Percentiles rank a stretch among this genome's conserved stretches.
Conservation (phyloP, 73 alveolate species). For the Breviolum minutum region DNA sequence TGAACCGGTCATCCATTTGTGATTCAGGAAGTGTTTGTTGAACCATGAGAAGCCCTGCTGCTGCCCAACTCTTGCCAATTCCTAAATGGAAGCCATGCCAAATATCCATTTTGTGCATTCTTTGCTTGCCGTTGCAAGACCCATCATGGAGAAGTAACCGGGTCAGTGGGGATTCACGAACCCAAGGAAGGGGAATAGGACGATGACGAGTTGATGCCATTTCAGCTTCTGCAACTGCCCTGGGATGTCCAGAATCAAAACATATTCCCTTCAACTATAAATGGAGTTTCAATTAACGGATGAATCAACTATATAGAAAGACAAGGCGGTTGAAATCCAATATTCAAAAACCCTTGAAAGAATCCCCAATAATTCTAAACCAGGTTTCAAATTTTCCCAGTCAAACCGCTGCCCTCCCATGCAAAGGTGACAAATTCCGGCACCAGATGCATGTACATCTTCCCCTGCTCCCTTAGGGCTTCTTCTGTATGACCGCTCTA, state of each 20-base stretch:
- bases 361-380: neutral
- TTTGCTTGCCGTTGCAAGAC: neutral
- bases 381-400: neutral
- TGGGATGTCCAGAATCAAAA: neutral
- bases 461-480: constrained; percentile 3
- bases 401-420: neutral
- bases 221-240: neutral
- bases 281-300: neutral
- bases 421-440: neutral
- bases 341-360: neutral
- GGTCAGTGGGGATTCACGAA: neutral
- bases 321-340: neutral
- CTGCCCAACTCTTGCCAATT: neutral
- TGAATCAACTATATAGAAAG: neutral
- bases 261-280: neutral
- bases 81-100: neutral
- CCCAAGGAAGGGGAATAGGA: neutral
- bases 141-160: neutral
- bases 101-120: neutral
- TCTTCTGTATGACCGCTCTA: neutral
- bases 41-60: neutral
- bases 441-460: neutral
- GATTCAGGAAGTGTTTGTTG: neutral
- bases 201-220: neutral
- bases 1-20: neutral